Evolutionary conservation across 768 basidiomycete genomes (phyloP).

Genomic region (Termitomyces heimii): DNA sequence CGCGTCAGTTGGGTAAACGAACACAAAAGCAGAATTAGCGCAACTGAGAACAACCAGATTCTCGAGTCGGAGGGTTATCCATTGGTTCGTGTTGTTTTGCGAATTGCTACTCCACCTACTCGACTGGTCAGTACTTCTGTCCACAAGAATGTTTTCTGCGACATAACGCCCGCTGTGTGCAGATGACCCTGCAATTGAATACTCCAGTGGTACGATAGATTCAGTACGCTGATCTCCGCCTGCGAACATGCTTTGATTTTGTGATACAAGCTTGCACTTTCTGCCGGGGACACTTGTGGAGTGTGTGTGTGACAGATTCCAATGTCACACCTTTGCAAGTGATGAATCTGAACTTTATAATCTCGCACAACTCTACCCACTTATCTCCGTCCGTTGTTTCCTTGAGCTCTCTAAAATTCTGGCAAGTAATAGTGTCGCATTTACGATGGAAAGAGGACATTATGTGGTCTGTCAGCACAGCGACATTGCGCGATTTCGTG

Average conservation of each 20-base stretch:
- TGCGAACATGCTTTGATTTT: constrained; percentile 7
- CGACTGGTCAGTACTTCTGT: constrained; percentile 55
- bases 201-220: constrained; percentile 29
- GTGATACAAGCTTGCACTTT: neutral
- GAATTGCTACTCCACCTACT: constrained; percentile 76
- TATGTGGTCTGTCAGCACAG: too few relatives aligned
- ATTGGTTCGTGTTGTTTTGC: constrained; percentile 56
- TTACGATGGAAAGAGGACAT: too few relatives aligned
- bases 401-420: too few relatives aligned
- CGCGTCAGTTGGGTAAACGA: constrained; percentile 2
- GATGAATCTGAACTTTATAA: too few relatives aligned
- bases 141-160: constrained; percentile 62
- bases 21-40: constrained; percentile 19
- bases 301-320: neutral
- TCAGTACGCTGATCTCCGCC: neutral
- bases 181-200: constrained; percentile 55
- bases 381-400: too few relatives aligned
- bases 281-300: neutral
- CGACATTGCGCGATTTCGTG: too few relatives aligned
- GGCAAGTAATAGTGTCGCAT: too few relatives aligned
- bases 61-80: constrained; percentile 65
- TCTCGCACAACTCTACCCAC: too few relatives aligned
- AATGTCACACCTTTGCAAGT: neutral
- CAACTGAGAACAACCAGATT: constrained; percentile 60
- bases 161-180: constrained; percentile 67